Base-by-base conservation (phyloP, 2,329 filamentous ascomycete species). In the Aspergillus udagawae region DNA sequence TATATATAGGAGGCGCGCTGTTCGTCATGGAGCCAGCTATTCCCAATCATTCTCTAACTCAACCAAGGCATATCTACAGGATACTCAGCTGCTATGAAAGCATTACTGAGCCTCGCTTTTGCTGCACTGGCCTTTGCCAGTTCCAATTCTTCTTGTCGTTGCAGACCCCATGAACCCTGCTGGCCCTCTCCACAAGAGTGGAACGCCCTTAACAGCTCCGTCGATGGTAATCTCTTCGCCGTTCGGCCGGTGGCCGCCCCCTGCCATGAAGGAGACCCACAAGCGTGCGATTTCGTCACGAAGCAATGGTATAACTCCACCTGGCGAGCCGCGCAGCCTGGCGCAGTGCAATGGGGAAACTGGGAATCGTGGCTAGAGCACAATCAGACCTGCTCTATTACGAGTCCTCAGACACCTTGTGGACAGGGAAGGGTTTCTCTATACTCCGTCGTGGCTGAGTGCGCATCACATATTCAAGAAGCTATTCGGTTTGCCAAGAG, bases 291-390 rank as follows among this genome's bases (percentile, higher is more conserved):
- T 21, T 35, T 51, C 9, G 59, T 63, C 12, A 59, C 29, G 3
- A 53, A 52, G 7, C 44, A 50, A 4, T 68, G 62, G 61, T 53
- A 32, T 6, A 63, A 73, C 53, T 73, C 73, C n/a, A 55, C 61
- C 48, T 78, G 75, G 73, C 70, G 74, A 49, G 67, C 68, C 12
- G 57, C 67, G 8, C 64, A 74, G 35, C 73, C 74, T 38, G 72
- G 70, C 54, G 72, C 74, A 5, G 64, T 73, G 4, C 72, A 75
- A 52, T 71, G 67, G 62, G 61, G 68, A 47, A 77, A 74, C 59
- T 78, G 74, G 69, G 75, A 78, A 52, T 67, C 71, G 4, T 75
- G 73, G 69, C 68, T 71, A 4, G 66, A 69, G 41, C 63, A 59
- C 1, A 66, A 75, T 51, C 63, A 77, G 56, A 70, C 57, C 14